These are phyloP conservation scores for Moesziomyces globuligerus DNA, from an alignment of 1,284 basidiomycete genomes.

Conservation along the genomic window DNA sequence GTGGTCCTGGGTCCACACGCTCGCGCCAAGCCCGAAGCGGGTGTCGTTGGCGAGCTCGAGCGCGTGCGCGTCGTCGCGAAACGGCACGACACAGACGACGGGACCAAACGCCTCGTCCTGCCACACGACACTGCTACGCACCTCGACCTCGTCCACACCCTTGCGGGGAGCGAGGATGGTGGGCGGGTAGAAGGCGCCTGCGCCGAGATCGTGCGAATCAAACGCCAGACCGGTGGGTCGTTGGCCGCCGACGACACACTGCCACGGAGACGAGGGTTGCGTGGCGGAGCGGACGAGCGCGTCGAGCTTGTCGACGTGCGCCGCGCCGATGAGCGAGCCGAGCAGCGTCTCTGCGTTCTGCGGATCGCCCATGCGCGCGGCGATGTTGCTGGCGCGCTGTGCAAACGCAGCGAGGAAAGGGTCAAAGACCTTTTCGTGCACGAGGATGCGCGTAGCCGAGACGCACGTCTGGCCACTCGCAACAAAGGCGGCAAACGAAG, in stretches of 20 bases:
- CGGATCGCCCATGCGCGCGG: conserved; percentile 78
- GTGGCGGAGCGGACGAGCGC: conserved; percentile 71
- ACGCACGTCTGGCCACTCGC: conserved; percentile 76
- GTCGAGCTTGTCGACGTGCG: conserved; percentile 76
- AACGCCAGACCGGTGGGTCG: conserved; percentile 74
- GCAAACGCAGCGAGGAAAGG: conserved; percentile 75
- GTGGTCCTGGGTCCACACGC: conserved; percentile 77
- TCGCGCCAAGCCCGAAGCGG: conserved; percentile 81
- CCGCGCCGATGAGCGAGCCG: conserved; percentile 78
- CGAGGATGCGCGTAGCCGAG: conserved; percentile 28
- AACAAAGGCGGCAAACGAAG: conserved; percentile 81
- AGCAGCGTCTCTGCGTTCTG: conserved; percentile 76
- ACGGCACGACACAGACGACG: conserved; percentile 72
- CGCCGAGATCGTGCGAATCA: conserved; percentile 76
- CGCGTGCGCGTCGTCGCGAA: conserved; percentile 74
- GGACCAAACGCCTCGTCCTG: conserved; percentile 83
- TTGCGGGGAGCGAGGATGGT: conserved; percentile 73
- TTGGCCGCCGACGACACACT: conserved; percentile 74
- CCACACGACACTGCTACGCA: conserved; percentile 74
- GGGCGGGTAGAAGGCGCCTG: conserved; percentile 79
- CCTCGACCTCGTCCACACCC: conserved; percentile 48
- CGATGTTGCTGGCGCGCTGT: conserved; percentile 75
- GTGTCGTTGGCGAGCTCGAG: conserved; percentile 77
- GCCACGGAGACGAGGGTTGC: conserved; percentile 69
- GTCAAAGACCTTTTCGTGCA: conserved; percentile 74